phyloP scores from a whole-genome alignment of 2,329 filamentous ascomycete genomes.

The Paraphoma chrysanthemicola region DNA sequence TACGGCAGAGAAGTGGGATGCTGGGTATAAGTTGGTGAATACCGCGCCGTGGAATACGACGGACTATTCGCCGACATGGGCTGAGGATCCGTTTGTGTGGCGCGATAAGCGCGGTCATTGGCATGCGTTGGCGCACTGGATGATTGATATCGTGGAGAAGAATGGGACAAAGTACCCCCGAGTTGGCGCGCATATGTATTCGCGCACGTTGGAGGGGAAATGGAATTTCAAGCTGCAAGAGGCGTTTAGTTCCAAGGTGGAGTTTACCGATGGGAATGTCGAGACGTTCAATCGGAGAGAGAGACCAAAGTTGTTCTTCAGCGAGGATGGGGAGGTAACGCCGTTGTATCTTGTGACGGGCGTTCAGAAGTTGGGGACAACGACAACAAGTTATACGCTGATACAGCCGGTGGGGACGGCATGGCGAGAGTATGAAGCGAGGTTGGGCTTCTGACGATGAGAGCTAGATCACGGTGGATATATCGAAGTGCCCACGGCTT shows the following conservation, averaged over 20 bases:
- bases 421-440: conserved; percentile 17
- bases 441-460: conserved; percentile 13
- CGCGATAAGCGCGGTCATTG: conserved; percentile 46
- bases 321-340: conserved; percentile 47
- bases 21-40: conserved; percentile 31
- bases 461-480: no score
- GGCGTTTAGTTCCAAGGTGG: conserved; percentile 36
- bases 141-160: conserved; percentile 38
- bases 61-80: conserved; percentile 25
- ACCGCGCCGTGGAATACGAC: conserved; percentile 27
- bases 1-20: conserved; percentile 31
- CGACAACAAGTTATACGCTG: conserved; percentile 46
- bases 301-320: conserved; percentile 59
- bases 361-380: conserved; percentile 51
- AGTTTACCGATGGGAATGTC: conserved; percentile 51
- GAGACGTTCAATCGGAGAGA: conserved; percentile 55
- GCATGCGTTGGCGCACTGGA: conserved; percentile 45
- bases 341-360: conserved; percentile 58
- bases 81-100: conserved; percentile 47
- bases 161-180: conserved; percentile 36
- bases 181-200: conserved; percentile 44
- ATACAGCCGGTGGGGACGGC: conserved; percentile 48
- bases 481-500: no score
- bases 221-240: conserved; percentile 44
- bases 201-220: conserved; percentile 31